Conservation (phyloP, 179 eudicot genomes). For the Spergularia azorica region DNA sequence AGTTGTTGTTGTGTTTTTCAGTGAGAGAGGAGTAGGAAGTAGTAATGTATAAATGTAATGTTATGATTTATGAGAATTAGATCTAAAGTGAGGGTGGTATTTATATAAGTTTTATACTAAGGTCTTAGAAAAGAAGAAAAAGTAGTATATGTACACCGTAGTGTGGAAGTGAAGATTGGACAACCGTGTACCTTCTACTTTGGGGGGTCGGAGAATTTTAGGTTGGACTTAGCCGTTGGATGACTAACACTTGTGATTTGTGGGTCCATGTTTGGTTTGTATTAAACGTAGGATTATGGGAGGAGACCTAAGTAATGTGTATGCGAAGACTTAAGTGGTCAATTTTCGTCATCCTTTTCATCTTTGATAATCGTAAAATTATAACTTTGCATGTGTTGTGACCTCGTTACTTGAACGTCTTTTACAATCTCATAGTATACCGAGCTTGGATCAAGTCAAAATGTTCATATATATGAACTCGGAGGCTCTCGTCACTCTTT, state of each 20-base stretch:
- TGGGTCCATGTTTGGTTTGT: not conserved
- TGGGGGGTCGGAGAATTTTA: constrained; percentile 15
- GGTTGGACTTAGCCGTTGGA: constrained; percentile 23
- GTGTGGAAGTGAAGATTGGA: not conserved
- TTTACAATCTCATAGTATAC: not conserved
- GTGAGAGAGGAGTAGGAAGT: not conserved
- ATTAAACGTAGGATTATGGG: constrained; percentile 6
- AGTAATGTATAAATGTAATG: no score
- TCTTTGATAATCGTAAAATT: not conserved
- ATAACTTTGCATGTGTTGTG: not conserved
- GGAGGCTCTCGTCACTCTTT: no score
- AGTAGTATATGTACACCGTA: not conserved
- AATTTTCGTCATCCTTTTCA: constrained; percentile 15
- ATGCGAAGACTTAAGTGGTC: not conserved
- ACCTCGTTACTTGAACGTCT: not conserved
- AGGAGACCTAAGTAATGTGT: not conserved
- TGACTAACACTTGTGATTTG: constrained; percentile 18
- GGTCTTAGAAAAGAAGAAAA: not conserved
- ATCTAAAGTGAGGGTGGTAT: not conserved
- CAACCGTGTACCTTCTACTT: constrained; percentile 13
- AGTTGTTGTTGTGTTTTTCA: not conserved
- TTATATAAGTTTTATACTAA: no score
- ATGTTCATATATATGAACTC: no score
- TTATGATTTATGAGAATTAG: not conserved
- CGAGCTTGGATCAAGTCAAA: no score